Conservation (phyloP, 192 early-diverging fungal genomes). For the Martensiomyces pterosporus region DNA sequence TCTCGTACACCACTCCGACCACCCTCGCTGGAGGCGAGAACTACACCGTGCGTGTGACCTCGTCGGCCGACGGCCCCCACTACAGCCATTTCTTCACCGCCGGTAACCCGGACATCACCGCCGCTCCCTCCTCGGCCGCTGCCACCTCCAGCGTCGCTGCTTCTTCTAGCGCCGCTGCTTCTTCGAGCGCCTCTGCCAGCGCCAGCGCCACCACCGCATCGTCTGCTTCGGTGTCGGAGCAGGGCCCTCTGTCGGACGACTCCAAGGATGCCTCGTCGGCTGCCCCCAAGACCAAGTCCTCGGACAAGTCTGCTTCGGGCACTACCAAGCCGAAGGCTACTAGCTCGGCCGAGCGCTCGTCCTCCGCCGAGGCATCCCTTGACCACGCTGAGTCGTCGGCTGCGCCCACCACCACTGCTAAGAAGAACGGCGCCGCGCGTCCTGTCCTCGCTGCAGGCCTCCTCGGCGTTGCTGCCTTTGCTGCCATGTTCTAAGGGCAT, state of each 20-base stretch:
- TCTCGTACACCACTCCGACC: conserved; percentile 22
- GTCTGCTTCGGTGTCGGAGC: too few relatives aligned
- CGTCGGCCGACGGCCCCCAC: conserved; percentile 32
- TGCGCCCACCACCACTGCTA: too few relatives aligned
- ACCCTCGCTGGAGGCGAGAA: conserved; percentile 17
- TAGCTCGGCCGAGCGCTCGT: conserved; percentile 6
- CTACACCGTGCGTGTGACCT: conserved; percentile 42
- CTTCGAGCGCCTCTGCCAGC: conserved; percentile 1
- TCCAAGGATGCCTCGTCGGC: conserved; percentile 3
- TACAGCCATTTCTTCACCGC: conserved; percentile 48
- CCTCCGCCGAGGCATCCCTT: conserved; percentile 4
- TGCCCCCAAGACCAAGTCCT: neutral
- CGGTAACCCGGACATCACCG: conserved; percentile 14
- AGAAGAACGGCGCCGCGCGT: conserved; percentile 23
- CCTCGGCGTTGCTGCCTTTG: conserved; percentile 23
- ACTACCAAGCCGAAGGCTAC: neutral
- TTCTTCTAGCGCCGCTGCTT: neutral
- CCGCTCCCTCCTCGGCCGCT: conserved; percentile 1
- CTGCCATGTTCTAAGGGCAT: conserved; percentile 43
- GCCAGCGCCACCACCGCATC: neutral
- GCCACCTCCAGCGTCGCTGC: conserved; percentile 1
- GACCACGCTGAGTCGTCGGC: neutral
- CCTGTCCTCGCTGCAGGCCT: conserved; percentile 15
- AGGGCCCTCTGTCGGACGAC: conserved; percentile 1
- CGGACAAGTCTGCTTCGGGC: neutral